phyloP scores from a whole-genome alignment of 257 asterid species.

The Nicotiana tomentosiformis region DNA sequence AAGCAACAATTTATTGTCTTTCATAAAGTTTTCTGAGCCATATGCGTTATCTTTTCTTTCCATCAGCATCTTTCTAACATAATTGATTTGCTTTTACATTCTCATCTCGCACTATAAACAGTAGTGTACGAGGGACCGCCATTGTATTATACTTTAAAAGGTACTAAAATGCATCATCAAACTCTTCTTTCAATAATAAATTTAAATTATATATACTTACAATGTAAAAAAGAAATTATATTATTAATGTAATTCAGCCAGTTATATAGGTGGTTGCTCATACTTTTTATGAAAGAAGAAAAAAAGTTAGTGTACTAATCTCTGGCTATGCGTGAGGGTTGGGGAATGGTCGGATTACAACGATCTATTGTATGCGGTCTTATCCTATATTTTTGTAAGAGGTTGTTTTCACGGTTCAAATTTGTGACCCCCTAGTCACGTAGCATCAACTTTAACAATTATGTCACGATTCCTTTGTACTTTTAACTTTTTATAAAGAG shows the following conservation, averaged over 20 bases:
- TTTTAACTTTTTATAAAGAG: too few relatives aligned
- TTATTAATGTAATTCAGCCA: neutral
- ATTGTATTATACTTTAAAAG: neutral
- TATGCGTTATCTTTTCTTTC: neutral
- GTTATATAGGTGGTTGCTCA: neutral
- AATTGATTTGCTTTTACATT: slow-evolving; percentile 9
- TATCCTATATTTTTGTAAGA: too few relatives aligned
- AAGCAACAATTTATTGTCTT: neutral
- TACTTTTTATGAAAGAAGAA: too few relatives aligned
- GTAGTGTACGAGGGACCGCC: neutral
- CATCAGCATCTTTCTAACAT: slow-evolving; percentile 11
- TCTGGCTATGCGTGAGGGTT: accelerated
- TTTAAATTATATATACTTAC: neutral
- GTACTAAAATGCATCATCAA: neutral
- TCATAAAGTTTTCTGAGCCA: neutral
- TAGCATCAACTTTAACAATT: accelerated
- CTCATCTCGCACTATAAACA: slow-evolving; percentile 35
- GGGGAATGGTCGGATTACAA: too few relatives aligned
- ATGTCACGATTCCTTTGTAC: accelerated
- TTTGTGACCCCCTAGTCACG: too few relatives aligned
- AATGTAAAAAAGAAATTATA: neutral
- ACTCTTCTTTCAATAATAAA: neutral
- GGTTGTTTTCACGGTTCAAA: too few relatives aligned
- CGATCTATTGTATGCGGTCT: too few relatives aligned
- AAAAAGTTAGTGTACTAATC: too few relatives aligned